Conservation (phyloP, 192 early-diverging fungal genomes). For the Entomortierella lignicola region DNA sequence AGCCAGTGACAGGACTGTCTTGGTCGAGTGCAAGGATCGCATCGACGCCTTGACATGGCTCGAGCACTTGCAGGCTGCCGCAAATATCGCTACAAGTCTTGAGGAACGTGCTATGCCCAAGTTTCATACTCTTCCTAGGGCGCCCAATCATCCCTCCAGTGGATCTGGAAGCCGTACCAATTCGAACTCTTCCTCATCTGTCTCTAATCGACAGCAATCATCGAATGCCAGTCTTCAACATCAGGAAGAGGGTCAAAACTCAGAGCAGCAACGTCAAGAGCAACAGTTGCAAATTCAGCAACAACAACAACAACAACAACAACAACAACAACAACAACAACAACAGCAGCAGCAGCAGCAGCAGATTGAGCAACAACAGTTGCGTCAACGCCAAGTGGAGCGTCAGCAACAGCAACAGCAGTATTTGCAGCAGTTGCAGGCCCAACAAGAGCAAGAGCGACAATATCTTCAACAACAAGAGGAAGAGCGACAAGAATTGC, state of each 20-base stretch:
- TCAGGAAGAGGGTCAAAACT: too few relatives aligned
- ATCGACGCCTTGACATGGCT: constrained; percentile 57
- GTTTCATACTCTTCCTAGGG: constrained; percentile 57
- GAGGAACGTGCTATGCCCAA: constrained; percentile 60
- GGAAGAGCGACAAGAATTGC: constrained; percentile 7
- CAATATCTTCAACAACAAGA: not conserved
- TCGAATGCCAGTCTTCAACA: not conserved
- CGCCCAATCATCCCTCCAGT: not conserved
- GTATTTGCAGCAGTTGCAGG: constrained; percentile 3
- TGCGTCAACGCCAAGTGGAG: not conserved
- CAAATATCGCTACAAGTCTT: constrained; percentile 60
- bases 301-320: constrained; percentile 8
- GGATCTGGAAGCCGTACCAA: not conserved
- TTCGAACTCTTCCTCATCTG: not conserved
- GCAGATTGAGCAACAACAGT: constrained; percentile 7
- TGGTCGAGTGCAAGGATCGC: constrained; percentile 53
- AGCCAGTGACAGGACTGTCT: constrained; percentile 54
- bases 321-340: constrained; percentile 1
- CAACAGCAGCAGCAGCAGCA: not conserved
- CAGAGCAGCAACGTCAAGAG: not conserved
- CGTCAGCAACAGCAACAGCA: not conserved
- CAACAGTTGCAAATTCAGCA: not conserved
- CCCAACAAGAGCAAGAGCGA: constrained; percentile 1
- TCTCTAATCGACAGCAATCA: constrained; percentile 4
- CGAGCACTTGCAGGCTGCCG: constrained; percentile 58